Conservation (phyloP, 208 protist species). For the Lotmaria passim region DNA sequence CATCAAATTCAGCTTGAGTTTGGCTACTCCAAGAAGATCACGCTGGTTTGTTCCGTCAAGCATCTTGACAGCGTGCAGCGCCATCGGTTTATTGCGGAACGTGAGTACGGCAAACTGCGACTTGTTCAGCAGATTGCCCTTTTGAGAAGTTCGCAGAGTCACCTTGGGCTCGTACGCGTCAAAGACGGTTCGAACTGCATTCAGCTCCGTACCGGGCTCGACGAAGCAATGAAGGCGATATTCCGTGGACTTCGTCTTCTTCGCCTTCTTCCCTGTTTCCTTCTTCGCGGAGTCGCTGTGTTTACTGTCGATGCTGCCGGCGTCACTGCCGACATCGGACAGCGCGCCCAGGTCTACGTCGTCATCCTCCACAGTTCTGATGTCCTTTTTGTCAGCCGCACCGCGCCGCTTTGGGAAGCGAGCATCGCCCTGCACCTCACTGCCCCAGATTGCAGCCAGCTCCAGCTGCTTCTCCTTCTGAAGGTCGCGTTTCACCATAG, state of each 20-base stretch:
- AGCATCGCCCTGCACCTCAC: slow-evolving; percentile 69
- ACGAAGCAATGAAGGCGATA: slow-evolving; percentile 91
- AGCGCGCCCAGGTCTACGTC: slow-evolving; percentile 44
- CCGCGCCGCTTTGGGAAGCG: slow-evolving; percentile 75
- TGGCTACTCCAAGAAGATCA: slow-evolving; percentile 71
- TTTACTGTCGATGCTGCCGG: slow-evolving; percentile 38
- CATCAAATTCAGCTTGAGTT: slow-evolving; percentile 83
- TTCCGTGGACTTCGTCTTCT: slow-evolving; percentile 38
- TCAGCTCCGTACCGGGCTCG: slow-evolving; percentile 84
- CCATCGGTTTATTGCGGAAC: slow-evolving; percentile 89
- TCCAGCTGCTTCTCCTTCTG: slow-evolving; percentile 86
- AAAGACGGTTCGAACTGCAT: slow-evolving; percentile 83
- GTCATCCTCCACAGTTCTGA: slow-evolving; percentile 25
- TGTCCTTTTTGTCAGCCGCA: slow-evolving; percentile 32
- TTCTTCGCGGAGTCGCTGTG: slow-evolving; percentile 26
- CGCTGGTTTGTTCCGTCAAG: slow-evolving; percentile 84
- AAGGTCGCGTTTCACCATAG: slow-evolving; percentile 78
- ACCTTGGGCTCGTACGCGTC: slow-evolving; percentile 89
- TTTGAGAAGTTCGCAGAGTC: slow-evolving; percentile 74
- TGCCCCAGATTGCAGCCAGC: slow-evolving; percentile 88
- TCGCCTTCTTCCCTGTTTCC: slow-evolving; percentile 39
- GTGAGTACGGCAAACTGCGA: slow-evolving; percentile 90
- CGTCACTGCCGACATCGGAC: slow-evolving; percentile 52
- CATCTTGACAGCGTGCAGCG: slow-evolving; percentile 77
- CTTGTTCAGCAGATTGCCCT: slow-evolving; percentile 90